Base-by-base conservation (phyloP, 78 protist species). In the Cavenderia fasciculata region DNA sequence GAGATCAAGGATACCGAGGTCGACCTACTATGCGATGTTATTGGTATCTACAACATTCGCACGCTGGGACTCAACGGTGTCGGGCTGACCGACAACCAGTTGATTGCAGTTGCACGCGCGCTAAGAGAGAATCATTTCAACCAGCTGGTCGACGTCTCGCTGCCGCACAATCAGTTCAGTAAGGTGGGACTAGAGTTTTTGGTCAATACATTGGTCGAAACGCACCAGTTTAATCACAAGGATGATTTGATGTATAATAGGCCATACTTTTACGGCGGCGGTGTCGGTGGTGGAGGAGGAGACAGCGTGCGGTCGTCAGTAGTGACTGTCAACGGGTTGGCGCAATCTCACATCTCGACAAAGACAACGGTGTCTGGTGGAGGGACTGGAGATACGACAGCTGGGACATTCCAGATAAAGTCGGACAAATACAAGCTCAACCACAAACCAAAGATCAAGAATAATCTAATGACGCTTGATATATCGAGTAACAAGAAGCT, bases 151-250 rank as follows among this genome's bases (percentile, higher is more conserved):
- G 29, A 40, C 2, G 43, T 82, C 52, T 34, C 65, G 52, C 8
- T 82, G 18, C 68, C 90, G 19, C 51, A 68, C 23, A 82, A 82
- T 29, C 23, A 56, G 18, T 68, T 52, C 49, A 57, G 74, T 31
- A 38, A 33, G 10, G 8, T 33, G 27, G 73, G 74, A 12, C n/a
- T 82, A 18, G 90, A 82, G 57, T 68, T 69, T 6, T 43, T 82
- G 16, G 43, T 82, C 14, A 12, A 52, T 4, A 29, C 90, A 25
- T 31, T 82, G 33, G 0, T 68, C 1, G 70, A 82, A 5, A 43
- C 90, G 25, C 69, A 57, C 21, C 27, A 57, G 18, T n/a, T 25
- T 1, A 82, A 82, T 56, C 49, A 82, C 25, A 65, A n/a, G 11
- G 63, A 57, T 54, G 31, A 73, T 54, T 18, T 36, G 23, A 25